Evolutionary conservation across 73 alveolate species (phyloP).

Genomic region (Chromera velia): DNA sequence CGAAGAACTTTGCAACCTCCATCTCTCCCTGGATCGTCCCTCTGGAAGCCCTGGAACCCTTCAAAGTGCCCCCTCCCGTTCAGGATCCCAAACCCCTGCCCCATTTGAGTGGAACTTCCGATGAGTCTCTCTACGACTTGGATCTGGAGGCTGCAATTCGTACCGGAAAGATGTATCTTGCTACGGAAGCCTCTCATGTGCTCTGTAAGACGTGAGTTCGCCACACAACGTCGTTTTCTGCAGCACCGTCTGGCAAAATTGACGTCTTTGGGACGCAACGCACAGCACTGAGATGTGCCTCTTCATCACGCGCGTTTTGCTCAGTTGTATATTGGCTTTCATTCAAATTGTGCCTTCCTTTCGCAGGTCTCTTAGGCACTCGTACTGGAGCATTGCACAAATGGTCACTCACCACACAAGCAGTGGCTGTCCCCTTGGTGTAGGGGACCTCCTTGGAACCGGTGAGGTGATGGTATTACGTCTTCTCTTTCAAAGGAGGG

Average conservation of each 20-base stretch:
- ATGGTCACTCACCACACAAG: slow-evolving; percentile 65
- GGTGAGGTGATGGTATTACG: too few relatives aligned
- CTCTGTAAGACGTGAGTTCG: background rate
- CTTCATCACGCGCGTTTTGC: background rate
- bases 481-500: too few relatives aligned
- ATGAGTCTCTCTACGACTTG: slow-evolving; percentile 60
- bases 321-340: background rate
- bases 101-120: slow-evolving; percentile 60
- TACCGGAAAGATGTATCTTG: too few relatives aligned
- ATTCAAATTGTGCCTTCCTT: too few relatives aligned
- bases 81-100: slow-evolving; percentile 86
- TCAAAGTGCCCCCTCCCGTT: slow-evolving; percentile 58
- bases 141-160: slow-evolving; percentile 70
- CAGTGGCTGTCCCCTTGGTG: slow-evolving; percentile 64
- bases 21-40: slow-evolving; percentile 89
- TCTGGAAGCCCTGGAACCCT: slow-evolving; percentile 81
- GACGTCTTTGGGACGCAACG: too few relatives aligned
- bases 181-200: slow-evolving; percentile 1
- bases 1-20: slow-evolving; percentile 51
- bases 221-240: background rate
- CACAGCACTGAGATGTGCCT: background rate
- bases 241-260: too few relatives aligned
- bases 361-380: too few relatives aligned
- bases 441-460: slow-evolving; percentile 70
- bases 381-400: slow-evolving; percentile 85